These are phyloP conservation scores for Pichia kudriavzevii DNA, from an alignment of 1,139 yeast species.

Conservation along the genomic window DNA sequence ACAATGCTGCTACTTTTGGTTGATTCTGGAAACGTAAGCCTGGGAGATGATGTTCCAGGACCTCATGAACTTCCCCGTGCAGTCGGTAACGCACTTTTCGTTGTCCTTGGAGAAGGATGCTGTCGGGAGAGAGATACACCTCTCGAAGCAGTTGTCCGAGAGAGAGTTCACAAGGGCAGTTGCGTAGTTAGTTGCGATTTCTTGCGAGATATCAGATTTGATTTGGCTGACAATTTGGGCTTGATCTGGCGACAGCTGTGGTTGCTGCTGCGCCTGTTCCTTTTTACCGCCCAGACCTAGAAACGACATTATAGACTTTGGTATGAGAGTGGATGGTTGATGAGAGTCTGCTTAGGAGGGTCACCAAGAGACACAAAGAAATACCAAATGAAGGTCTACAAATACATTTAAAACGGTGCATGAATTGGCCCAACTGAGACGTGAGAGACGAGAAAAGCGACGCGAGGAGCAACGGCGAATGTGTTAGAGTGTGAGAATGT, in stretches of 20 bases:
- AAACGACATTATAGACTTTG: constrained; percentile 21
- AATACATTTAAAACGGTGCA: too few relatives aligned
- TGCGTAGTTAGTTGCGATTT: constrained; percentile 83
- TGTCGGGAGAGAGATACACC: constrained; percentile 53
- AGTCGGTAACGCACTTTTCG: constrained; percentile 59
- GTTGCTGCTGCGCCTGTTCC: constrained; percentile 2
- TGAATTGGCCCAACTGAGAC: too few relatives aligned
- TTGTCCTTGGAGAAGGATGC: constrained; percentile 36
- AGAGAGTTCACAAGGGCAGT: constrained; percentile 78
- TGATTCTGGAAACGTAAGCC: constrained; percentile 64
- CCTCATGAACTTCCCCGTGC: constrained; percentile 83
- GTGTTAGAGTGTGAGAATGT: too few relatives aligned
- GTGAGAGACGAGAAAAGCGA: too few relatives aligned
- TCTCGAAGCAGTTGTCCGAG: constrained; percentile 82
- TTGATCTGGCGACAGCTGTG: constrained; percentile 10
- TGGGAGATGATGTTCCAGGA: constrained; percentile 83
- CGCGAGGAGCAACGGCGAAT: too few relatives aligned
- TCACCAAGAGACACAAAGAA: too few relatives aligned
- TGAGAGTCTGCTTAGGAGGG: too few relatives aligned
- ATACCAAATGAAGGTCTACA: too few relatives aligned
- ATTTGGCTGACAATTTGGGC: constrained; percentile 49
- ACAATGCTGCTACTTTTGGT: constrained; percentile 17
- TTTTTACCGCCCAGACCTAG: constrained; percentile 25
- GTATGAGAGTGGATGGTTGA: too few relatives aligned
- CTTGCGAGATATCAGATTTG: constrained; percentile 69